A percentile compares a stretch with the other conserved stretches of the same genome.
Conservation (phyloP, 257 asterid genomes). For the Petunia secreta region DNA sequence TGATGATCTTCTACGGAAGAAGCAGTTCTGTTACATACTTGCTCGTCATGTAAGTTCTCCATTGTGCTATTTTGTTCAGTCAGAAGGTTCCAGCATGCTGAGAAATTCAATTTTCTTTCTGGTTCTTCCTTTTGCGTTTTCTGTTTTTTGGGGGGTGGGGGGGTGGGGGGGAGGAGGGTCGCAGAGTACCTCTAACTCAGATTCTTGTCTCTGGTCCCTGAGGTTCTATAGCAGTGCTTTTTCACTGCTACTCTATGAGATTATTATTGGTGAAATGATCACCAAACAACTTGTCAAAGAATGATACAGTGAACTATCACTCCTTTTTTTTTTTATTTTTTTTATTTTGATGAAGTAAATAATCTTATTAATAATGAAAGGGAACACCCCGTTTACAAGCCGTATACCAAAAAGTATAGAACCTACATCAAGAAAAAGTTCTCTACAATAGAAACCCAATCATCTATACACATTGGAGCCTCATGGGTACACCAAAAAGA, state of each 20-base stretch:
- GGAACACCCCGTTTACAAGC: too few relatives aligned
- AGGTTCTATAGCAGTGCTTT: conserved; percentile 16
- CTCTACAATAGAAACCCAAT: too few relatives aligned
- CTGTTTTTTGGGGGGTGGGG: too few relatives aligned
- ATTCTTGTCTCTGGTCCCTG: not conserved
- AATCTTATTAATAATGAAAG: too few relatives aligned
- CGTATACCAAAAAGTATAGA: too few relatives aligned
- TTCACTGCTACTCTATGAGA: not conserved
- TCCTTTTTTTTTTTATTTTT: not conserved
- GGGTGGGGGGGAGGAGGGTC: not conserved
- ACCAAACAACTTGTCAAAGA: not conserved
- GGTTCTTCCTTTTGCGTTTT: not conserved
- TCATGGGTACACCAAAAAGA: too few relatives aligned
- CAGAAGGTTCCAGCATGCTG: not conserved
- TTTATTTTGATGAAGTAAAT: too few relatives aligned
- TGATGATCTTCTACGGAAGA: conserved; percentile 55
- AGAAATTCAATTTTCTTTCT: conserved; percentile 9
- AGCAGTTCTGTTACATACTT: conserved; percentile 81
- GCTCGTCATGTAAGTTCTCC: conserved; percentile 85
- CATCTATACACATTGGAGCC: too few relatives aligned
- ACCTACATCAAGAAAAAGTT: too few relatives aligned
- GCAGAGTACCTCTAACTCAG: conserved; percentile 18
- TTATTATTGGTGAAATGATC: conserved; percentile 14
- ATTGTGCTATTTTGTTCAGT: conserved; percentile 19
- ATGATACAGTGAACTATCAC: conserved; percentile 17